Percentiles rank a stretch among this genome's conserved stretches.
These are phyloP conservation scores for Lactarius tabidus DNA, from an alignment of 768 basidiomycete genomes.

Conservation along the genomic window DNA sequence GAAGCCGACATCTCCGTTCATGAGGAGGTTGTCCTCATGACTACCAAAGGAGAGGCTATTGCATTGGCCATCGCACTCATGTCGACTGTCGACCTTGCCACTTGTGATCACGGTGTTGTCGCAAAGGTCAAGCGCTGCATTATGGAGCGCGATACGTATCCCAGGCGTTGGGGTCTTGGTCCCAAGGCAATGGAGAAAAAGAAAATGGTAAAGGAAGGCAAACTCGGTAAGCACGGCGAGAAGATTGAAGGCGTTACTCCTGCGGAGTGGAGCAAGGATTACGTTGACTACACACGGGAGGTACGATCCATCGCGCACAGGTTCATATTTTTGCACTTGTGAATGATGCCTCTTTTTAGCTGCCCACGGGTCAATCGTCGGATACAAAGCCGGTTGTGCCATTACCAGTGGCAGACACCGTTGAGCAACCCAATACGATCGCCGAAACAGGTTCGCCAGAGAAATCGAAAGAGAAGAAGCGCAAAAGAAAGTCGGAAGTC, in stretches of 20 bases:
- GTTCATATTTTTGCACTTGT: conserved; percentile 29
- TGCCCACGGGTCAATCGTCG: conserved; percentile 38
- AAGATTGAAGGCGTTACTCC: conserved; percentile 86
- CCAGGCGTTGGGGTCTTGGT: conserved; percentile 97
- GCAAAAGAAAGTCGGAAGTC: conserved; percentile 72
- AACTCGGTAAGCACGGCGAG: conserved; percentile 93
- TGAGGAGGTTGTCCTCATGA: conserved; percentile 98
- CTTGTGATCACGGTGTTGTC: conserved; percentile 97
- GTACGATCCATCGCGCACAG: conserved; percentile 31
- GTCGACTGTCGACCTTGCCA: conserved; percentile 97
- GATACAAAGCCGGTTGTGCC: conserved; percentile 29
- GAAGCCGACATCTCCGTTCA: conserved; percentile 91
- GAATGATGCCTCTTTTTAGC: conserved; percentile 27
- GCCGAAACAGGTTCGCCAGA: conserved; percentile 37
- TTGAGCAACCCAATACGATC: conserved; percentile 28
- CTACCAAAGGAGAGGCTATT: conserved; percentile 98
- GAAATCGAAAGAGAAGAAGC: conserved; percentile 75
- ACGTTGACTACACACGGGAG: conserved; percentile 87
- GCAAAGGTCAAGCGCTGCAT: conserved; percentile 99
- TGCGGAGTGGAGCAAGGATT: conserved; percentile 85
- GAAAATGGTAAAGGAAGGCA: conserved; percentile 97
- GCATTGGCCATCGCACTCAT: conserved; percentile 94
- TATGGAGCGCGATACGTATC: conserved; percentile 99
- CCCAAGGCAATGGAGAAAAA: conserved; percentile 97
- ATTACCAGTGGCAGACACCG: conserved; percentile 27